Conservation (phyloP, 164 flowering plant species). For the Platanus orientalis region DNA sequence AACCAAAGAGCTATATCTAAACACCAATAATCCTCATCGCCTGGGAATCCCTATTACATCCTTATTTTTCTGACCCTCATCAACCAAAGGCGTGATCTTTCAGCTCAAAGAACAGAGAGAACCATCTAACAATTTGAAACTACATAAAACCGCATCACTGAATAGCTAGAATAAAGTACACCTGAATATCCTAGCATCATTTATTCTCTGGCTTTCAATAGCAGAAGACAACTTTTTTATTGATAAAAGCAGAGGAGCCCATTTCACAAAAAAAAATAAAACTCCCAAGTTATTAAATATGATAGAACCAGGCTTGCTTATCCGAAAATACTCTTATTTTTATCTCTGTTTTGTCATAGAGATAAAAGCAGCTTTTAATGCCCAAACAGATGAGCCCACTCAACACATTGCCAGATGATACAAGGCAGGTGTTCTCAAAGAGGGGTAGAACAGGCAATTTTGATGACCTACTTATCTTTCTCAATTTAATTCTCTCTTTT, state of each 20-base stretch:
- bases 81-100: conserved; percentile 16
- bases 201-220: conserved; percentile 18
- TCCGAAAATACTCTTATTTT: conserved; percentile 22
- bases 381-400: conserved; percentile 25
- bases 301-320: conserved; percentile 19
- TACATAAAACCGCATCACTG: conserved; percentile 23
- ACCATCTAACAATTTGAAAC: conserved; percentile 16
- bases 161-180: conserved; percentile 28
- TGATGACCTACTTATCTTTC: conserved; percentile 13
- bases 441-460: conserved; percentile 10
- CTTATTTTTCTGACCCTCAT: conserved; percentile 19
- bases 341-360: conserved; percentile 29
- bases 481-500: conserved; percentile 26
- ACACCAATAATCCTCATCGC: neutral
- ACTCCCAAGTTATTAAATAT: conserved; percentile 17
- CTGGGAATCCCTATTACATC: conserved; percentile 7
- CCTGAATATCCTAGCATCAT: conserved; percentile 31
- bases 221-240: conserved; percentile 16
- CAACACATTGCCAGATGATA: conserved; percentile 19
- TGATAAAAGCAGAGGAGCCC: conserved; percentile 8
- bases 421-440: conserved; percentile 27
- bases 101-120: conserved; percentile 10
- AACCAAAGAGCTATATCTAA: neutral
- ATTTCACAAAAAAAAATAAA: conserved; percentile 10
- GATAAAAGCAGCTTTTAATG: conserved; percentile 27